Conservation (phyloP, 2,329 filamentous ascomycete genomes). For the Xylaria multiplex region DNA sequence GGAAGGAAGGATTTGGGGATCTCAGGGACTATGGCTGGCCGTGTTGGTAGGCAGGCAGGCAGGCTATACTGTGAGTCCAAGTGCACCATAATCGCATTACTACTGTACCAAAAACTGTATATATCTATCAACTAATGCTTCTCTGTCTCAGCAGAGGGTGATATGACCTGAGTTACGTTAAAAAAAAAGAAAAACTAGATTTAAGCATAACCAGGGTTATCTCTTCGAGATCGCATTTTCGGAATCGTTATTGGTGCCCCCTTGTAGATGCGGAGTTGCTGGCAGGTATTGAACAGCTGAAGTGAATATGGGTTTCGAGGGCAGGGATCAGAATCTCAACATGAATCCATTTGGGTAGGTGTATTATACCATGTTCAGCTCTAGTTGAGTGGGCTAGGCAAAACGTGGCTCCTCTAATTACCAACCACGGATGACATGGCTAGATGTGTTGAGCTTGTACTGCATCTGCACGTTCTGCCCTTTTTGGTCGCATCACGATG, state of each 20-base stretch:
- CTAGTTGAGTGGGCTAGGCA: neutral
- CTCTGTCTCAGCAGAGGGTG: constrained; percentile 11
- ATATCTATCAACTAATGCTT: constrained; percentile 29
- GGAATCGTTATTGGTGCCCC: neutral
- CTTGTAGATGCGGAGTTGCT: neutral
- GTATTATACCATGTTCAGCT: neutral
- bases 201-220: neutral
- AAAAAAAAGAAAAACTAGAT: constrained; percentile 7
- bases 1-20: constrained; percentile 8
- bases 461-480: no score
- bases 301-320: neutral
- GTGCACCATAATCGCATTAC: constrained; percentile 25
- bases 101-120: constrained; percentile 35
- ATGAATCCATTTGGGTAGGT: neutral
- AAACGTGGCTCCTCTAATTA: no score
- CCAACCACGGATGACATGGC: no score
- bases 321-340: neutral
- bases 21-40: constrained; percentile 4
- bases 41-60: constrained; percentile 14
- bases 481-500: no score
- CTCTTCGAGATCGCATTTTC: neutral
- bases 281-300: neutral
- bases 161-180: neutral
- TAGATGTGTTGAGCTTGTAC: no score
- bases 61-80: constrained; percentile 19